Percentiles rank a stretch among this genome's conserved stretches.
These are phyloP conservation scores for Pinus tabuliformis DNA, from an alignment of 75 land plant species.

Conservation along the genomic window DNA sequence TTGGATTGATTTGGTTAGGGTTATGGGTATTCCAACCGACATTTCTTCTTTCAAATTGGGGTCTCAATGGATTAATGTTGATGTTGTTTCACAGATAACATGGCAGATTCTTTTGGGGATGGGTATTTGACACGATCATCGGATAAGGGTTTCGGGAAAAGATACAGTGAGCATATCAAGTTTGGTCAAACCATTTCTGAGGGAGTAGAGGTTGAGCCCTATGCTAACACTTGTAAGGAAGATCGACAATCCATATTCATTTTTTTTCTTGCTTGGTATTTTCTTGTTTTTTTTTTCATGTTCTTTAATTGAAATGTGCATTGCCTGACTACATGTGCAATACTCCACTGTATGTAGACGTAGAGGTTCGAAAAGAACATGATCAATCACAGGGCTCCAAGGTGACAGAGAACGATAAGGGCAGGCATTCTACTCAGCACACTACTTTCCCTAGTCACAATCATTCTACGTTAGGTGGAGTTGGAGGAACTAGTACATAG, in stretches of 20 bases:
- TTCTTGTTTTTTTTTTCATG: too few species aligned
- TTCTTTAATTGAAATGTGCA: too few species aligned
- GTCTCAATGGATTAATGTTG: too few species aligned
- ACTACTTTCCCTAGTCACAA: background rate
- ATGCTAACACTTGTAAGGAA: background rate
- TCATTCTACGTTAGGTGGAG: background rate
- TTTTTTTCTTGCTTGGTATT: too few species aligned
- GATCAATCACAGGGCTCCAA: background rate
- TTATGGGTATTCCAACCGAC: too few species aligned
- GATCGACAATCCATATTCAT: too few species aligned
- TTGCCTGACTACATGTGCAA: background rate
- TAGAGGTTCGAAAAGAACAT: background rate
- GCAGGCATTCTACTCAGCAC: background rate
- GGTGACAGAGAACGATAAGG: background rate
- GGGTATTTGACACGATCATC: background rate
- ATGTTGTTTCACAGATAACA: background rate
- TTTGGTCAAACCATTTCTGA: background rate
- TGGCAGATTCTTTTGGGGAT: background rate
- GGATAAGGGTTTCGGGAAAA: background rate
- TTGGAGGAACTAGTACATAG: too few species aligned
- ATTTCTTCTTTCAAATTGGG: too few species aligned
- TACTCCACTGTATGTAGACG: background rate
- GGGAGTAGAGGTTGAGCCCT: background rate
- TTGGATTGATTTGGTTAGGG: too few species aligned
- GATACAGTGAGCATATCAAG: background rate